Conservation (phyloP, 2,329 filamentous ascomycete species). For the Hypoxylon sp. region DNA sequence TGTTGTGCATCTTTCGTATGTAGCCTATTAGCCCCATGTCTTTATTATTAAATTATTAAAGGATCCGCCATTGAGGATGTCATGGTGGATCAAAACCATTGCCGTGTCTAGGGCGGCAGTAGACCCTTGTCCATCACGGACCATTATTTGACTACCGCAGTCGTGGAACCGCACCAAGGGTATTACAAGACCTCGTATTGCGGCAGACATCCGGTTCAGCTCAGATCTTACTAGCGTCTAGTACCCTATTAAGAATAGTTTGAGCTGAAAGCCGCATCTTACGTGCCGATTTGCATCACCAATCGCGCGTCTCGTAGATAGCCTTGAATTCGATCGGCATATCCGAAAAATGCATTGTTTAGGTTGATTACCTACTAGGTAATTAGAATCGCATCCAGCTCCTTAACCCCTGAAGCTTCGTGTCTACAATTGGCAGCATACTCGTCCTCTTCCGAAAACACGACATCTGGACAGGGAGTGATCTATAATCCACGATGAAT, state of each 20-base stretch:
- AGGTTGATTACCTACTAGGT: neutral
- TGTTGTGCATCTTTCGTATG: slow-evolving; percentile 17
- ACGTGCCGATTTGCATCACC: neutral
- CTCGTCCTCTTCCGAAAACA: neutral
- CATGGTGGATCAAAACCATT: slow-evolving; percentile 14
- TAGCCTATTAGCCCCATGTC: slow-evolving; percentile 35
- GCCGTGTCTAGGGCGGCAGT: slow-evolving; percentile 13
- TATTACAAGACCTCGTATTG: slow-evolving; percentile 20
- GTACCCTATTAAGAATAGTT: neutral
- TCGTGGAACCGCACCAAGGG: slow-evolving; percentile 9
- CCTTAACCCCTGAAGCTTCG: neutral
- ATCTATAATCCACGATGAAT: too few species aligned
- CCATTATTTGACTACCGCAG: slow-evolving; percentile 11
- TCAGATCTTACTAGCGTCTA: slow-evolving; percentile 1
- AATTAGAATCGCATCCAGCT: neutral
- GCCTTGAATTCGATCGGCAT: neutral
- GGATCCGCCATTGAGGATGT: slow-evolving; percentile 8
- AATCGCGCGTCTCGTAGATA: neutral
- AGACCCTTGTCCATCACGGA: slow-evolving; percentile 16
- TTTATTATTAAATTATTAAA: slow-evolving; percentile 10
- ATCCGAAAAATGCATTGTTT: neutral
- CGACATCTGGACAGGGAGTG: neutral
- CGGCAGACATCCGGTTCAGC: slow-evolving; percentile 20
- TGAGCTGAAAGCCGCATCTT: neutral
- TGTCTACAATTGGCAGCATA: neutral